Conservation (phyloP, 163 green algal genomes). For the Scenedesmus sp. region DNA sequence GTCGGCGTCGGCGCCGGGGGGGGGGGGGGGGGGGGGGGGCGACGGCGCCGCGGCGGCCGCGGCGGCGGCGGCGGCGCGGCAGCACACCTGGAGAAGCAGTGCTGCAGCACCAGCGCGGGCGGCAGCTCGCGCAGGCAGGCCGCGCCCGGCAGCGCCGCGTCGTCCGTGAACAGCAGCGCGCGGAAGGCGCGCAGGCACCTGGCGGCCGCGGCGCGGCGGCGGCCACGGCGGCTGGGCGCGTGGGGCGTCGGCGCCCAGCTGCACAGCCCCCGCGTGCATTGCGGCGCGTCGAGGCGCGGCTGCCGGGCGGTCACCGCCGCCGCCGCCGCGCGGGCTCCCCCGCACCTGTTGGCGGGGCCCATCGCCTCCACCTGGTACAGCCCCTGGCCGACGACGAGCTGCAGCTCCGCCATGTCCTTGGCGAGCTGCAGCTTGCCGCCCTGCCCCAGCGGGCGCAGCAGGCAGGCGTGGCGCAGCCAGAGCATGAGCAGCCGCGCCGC, state of each 20-base stretch:
- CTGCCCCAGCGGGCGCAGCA: slow-evolving; percentile 72
- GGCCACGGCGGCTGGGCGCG: too few species aligned
- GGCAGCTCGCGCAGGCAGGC: slow-evolving; percentile 78
- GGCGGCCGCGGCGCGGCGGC: too few species aligned
- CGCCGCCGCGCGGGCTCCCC: too few species aligned
- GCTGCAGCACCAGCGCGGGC: slow-evolving; percentile 75
- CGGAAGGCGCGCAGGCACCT: slow-evolving; percentile 49
- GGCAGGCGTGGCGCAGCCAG: slow-evolving; percentile 89
- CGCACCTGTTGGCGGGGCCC: slow-evolving; percentile 61
- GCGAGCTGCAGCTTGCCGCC: slow-evolving; percentile 58
- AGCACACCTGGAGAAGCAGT: slow-evolving; percentile 81
- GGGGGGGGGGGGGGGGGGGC: too few species aligned
- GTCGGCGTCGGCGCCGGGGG: not conserved
- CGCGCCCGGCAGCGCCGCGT: slow-evolving; percentile 20
- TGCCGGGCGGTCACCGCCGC: too few species aligned
- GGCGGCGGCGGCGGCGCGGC: too few species aligned
- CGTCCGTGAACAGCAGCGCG: slow-evolving; percentile 59
- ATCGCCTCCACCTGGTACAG: slow-evolving; percentile 80
- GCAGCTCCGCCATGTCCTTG: slow-evolving; percentile 92
- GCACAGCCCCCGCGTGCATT: too few species aligned
- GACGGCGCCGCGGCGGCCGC: not conserved
- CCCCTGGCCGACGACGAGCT: slow-evolving; percentile 76
- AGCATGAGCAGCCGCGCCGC: slow-evolving; percentile 83
- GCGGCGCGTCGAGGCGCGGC: too few species aligned
- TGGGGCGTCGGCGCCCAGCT: too few species aligned